Evolutionary conservation across 306 rosid genomes (phyloP).

Genomic region (Carpinus viminea): DNA sequence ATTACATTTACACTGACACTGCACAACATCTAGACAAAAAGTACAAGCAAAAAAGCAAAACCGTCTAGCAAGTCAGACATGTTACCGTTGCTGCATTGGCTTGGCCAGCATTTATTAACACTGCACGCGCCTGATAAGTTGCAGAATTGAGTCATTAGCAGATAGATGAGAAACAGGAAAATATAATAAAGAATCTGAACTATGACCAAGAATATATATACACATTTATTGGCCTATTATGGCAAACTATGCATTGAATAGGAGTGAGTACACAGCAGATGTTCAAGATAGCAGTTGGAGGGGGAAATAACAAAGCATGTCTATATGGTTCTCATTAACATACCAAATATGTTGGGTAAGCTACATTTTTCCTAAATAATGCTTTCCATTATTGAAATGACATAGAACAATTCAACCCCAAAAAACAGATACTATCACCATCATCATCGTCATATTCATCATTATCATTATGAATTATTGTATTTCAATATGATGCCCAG

Average conservation of each 20-base stretch:
- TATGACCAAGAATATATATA: constrained; percentile 1
- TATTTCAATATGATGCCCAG: not conserved
- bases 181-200: constrained; percentile 5
- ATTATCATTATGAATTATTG: not conserved
- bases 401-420: not conserved
- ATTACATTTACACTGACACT: constrained; percentile 2
- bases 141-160: constrained; percentile 27
- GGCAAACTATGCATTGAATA: not conserved
- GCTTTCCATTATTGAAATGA: not conserved
- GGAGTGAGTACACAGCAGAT: not conserved
- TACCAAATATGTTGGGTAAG: not conserved
- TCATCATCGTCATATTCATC: not conserved
- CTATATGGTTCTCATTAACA: not conserved
- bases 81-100: constrained; percentile 95
- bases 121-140: constrained; percentile 80
- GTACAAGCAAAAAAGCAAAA: not conserved
- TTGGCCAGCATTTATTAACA: constrained; percentile 93
- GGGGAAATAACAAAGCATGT: not conserved
- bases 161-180: constrained; percentile 9
- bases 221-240: not conserved
- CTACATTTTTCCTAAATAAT: not conserved
- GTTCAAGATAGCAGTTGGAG: not conserved
- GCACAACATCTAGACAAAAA: constrained; percentile 14
- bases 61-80: not conserved
- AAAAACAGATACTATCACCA: not conserved